Conservation (phyloP, 768 basidiomycete genomes). For the Boletus eberwhitei region DNA sequence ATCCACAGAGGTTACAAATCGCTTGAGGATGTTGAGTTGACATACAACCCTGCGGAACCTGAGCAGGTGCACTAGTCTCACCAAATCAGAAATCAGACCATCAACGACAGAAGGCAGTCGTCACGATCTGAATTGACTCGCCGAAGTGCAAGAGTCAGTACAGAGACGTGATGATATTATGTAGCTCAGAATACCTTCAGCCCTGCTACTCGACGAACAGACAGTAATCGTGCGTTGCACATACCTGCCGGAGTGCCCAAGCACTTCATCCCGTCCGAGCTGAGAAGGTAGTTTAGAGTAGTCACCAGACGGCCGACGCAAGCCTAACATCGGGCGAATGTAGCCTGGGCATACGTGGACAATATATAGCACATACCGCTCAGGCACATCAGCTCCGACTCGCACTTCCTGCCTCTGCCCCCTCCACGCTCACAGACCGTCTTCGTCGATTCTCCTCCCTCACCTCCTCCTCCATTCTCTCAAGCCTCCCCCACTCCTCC, state of each 20-base stretch:
- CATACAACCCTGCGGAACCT: too few species aligned
- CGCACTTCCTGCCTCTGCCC: too few species aligned
- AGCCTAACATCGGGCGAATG: background rate
- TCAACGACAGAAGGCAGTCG: background rate
- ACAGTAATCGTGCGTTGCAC: too few species aligned
- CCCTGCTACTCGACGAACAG: too few species aligned
- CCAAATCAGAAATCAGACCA: background rate
- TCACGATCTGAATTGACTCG: background rate
- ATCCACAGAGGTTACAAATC: too few species aligned
- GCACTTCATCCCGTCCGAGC: too few species aligned
- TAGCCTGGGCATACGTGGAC: background rate
- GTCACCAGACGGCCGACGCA: too few species aligned
- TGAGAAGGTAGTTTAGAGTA: background rate
- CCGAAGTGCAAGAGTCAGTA: too few species aligned
- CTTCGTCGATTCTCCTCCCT: conserved; percentile 30
- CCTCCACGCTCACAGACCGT: background rate
- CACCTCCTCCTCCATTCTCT: conserved; percentile 26
- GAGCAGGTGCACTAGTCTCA: background rate
- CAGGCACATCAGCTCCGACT: background rate
- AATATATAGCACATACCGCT: conserved; percentile 4
- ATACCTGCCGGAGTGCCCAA: too few species aligned
- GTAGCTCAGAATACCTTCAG: background rate
- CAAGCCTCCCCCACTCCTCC: conserved; percentile 25
- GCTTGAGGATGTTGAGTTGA: too few species aligned
- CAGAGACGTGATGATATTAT: background rate